A percentile compares a stretch with the other conserved stretches of the same genome.
phyloP scores from a whole-genome alignment of 2,329 filamentous ascomycete genomes.

The Purpureocillium takamizusanense region DNA sequence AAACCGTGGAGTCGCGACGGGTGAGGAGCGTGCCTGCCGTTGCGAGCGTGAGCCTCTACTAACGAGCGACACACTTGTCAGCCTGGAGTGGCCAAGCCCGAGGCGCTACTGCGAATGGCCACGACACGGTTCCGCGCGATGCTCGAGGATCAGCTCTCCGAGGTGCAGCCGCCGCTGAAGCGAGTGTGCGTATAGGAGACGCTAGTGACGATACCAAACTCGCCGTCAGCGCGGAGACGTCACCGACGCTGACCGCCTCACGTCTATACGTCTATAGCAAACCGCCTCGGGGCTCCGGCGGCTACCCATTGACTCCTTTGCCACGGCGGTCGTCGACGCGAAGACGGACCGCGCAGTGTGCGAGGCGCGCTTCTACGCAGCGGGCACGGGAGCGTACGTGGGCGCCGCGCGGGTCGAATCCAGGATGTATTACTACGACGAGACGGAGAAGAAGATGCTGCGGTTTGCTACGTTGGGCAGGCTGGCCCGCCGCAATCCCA shows the following conservation, averaged over 20 bases:
- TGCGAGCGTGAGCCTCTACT: no score
- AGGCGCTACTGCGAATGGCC: conserved; percentile 7
- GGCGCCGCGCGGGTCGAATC: conserved; percentile 8
- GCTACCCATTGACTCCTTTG: conserved; percentile 15
- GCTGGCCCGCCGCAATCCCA: conserved; percentile 32
- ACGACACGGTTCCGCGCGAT: conserved; percentile 4
- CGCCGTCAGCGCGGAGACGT: no score
- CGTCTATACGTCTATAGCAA: conserved; percentile 8
- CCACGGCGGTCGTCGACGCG: conserved; percentile 5
- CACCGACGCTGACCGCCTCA: no score
- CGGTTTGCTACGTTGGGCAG: conserved; percentile 5
- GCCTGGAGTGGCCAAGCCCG: conserved; percentile 6
- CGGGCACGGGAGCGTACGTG: conserved; percentile 12
- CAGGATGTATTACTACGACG: conserved; percentile 3
- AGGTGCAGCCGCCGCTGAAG: conserved; percentile 1
- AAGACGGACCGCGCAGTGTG: conserved; percentile 2
- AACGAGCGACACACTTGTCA: background rate
- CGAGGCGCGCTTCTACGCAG: conserved; percentile 12
- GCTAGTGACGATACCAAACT: conserved; percentile 5
- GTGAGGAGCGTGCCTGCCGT: no score
- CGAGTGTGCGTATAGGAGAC: conserved; percentile 5
- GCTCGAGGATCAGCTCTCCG: conserved; percentile 3
- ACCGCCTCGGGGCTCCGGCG: conserved; percentile 13
- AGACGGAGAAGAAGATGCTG: background rate
- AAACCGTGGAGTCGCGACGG: conserved; percentile 4